Percentiles rank a stretch among this genome's conserved stretches.
These are phyloP conservation scores for Lachancea cidri DNA, from an alignment of 805 yeast genomes.

Conservation along the genomic window DNA sequence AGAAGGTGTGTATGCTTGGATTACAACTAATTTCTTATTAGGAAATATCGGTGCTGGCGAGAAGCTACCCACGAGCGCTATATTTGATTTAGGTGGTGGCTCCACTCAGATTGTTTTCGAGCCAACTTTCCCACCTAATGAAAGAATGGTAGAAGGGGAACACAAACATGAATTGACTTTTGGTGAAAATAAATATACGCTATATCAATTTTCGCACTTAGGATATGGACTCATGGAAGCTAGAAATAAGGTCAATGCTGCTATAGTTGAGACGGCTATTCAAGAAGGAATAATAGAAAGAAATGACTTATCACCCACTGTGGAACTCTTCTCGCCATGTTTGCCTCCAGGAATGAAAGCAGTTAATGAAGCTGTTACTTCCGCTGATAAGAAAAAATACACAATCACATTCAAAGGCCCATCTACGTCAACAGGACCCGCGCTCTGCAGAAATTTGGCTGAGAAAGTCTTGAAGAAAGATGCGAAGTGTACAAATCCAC, in stretches of 20 bases:
- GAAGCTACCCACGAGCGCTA: constrained; percentile 86
- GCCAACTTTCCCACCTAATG: constrained; percentile 65
- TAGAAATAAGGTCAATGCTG: constrained; percentile 69
- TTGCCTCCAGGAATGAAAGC: constrained; percentile 70
- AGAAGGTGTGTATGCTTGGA: constrained; percentile 99
- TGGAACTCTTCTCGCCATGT: constrained; percentile 72
- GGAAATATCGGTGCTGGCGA: constrained; percentile 84
- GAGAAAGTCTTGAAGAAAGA: constrained; percentile 83
- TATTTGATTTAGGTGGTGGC: constrained; percentile 97
- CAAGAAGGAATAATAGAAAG: constrained; percentile 38
- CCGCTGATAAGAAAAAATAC: constrained; percentile 43
- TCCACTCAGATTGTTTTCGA: constrained; percentile 98
- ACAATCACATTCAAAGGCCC: constrained; percentile 65
- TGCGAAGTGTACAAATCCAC: constrained; percentile 60
- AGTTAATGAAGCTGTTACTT: constrained; percentile 55
- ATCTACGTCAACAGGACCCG: constrained; percentile 47
- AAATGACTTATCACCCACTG: constrained; percentile 36
- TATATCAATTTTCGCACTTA: constrained; percentile 91
- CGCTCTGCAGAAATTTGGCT: constrained; percentile 83
- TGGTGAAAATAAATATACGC: constrained; percentile 72
- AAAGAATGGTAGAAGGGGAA: constrained; percentile 76
- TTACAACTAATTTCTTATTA: constrained; percentile 86
- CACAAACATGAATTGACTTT: constrained; percentile 76
- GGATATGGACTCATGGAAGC: constrained; percentile 97
- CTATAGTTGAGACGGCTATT: constrained; percentile 51